These are phyloP conservation scores for Magnolia kwangsiensis DNA, from an alignment of 164 flowering plant species.

Conservation along the genomic window DNA sequence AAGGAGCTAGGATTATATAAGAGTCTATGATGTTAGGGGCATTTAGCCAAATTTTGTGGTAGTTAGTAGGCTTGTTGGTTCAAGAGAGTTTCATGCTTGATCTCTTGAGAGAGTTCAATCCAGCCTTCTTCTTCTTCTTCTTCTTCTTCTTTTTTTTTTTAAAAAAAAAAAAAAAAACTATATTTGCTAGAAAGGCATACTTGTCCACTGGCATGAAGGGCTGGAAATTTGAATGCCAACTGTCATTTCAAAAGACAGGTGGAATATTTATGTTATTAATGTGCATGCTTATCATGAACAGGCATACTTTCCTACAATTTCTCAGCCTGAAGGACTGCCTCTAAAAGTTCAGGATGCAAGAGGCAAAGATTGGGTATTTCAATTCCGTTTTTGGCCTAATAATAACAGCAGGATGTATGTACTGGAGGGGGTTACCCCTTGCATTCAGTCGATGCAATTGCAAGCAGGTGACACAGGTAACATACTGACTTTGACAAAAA, in stretches of 20 bases:
- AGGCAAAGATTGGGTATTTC: conserved; percentile 89
- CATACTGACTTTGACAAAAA: not conserved
- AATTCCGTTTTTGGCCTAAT: conserved; percentile 95
- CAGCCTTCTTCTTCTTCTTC: not conserved
- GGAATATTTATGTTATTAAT: conserved; percentile 1
- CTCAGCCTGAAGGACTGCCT: conserved; percentile 89
- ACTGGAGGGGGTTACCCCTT: conserved; percentile 89
- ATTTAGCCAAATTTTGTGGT: no score
- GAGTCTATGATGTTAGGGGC: no score
- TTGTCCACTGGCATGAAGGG: not conserved
- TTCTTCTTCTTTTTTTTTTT: no score
- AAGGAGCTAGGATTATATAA: no score
- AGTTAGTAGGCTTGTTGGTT: no score
- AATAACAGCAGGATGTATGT: conserved; percentile 99
- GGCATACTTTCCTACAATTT: conserved; percentile 86
- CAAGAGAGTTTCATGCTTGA: not conserved
- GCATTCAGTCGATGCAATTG: conserved; percentile 89
- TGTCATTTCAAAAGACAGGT: not conserved
- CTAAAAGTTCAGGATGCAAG: conserved; percentile 76
- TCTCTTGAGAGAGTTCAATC: not conserved
- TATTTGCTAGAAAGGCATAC: not conserved
- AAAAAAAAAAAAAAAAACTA: no score
- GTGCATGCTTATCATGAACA: conserved; percentile 26
- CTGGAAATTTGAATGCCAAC: not conserved
- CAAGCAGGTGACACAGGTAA: conserved; percentile 95